Conservation (phyloP, 345 rosid genomes). For the Eucalyptus melliodora region DNA sequence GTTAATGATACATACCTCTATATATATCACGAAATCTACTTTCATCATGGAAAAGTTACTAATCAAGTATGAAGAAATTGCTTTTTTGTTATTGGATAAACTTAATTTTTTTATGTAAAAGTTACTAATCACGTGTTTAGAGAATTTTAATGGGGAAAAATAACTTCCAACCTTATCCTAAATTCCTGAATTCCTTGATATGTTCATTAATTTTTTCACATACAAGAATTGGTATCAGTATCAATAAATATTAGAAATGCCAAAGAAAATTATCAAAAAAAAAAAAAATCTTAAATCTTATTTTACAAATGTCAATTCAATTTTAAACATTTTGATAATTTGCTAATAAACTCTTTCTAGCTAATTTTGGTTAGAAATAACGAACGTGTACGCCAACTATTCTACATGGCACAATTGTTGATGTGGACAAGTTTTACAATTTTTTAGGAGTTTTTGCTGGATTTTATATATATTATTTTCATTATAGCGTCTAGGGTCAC, state of each 20-base stretch:
- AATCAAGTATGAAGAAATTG: not conserved
- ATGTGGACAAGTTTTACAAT: no score
- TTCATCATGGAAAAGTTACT: not conserved
- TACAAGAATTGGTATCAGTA: not conserved
- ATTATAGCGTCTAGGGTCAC: accelerated
- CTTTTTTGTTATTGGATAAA: not conserved
- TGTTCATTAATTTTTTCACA: not conserved
- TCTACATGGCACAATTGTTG: no score
- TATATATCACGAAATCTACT: not conserved
- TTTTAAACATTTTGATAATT: not conserved
- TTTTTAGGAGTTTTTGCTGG: no score
- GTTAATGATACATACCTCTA: not conserved
- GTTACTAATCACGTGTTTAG: not conserved
- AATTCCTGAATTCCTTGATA: not conserved
- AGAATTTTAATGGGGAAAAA: not conserved
- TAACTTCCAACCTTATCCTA: not conserved
- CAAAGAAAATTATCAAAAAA: not conserved
- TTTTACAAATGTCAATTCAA: not conserved
- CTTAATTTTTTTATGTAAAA: not conserved
- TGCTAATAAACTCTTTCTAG: not conserved
- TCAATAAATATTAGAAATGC: no score
- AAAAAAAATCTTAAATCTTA: not conserved
- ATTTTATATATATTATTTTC: no score
- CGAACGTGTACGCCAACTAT: accelerated
- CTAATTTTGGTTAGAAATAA: accelerated